Percentiles rank a stretch among this genome's conserved stretches.
phyloP scores from a whole-genome alignment of 176 grass and related monocot species.

The Carex parvula region DNA sequence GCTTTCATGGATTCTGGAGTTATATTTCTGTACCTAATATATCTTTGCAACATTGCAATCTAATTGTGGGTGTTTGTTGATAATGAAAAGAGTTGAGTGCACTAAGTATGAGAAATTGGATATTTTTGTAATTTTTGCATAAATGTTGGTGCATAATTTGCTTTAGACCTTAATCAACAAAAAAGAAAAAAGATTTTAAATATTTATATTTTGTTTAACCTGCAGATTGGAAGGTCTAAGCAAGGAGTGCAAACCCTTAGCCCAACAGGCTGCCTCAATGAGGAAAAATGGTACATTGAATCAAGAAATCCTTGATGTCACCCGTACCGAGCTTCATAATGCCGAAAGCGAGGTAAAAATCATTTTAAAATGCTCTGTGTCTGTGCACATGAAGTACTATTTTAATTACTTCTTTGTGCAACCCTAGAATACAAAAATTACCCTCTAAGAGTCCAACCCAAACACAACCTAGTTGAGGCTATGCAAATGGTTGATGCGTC shows the following conservation, averaged over 20 bases:
- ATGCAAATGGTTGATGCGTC: background rate
- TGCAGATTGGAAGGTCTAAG: conserved; percentile 49
- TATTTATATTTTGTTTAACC: conserved; percentile 31
- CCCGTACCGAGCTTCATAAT: conserved; percentile 58
- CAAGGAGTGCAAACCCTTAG: conserved; percentile 49
- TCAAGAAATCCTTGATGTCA: conserved; percentile 69
- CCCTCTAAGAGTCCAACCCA: too few relatives aligned
- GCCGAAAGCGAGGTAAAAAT: conserved; percentile 75
- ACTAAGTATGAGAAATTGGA: background rate
- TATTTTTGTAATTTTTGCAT: background rate
- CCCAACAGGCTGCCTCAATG: conserved; percentile 48
- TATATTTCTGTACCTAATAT: background rate
- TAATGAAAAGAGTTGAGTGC: background rate
- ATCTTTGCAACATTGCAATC: background rate
- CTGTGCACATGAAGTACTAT: background rate
- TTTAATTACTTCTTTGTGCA: background rate
- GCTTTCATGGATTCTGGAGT: background rate
- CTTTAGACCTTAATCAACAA: background rate
- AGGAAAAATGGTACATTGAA: conserved; percentile 67
- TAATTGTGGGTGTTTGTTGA: background rate
- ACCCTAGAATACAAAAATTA: background rate
- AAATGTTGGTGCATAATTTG: background rate
- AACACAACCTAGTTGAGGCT: background rate
- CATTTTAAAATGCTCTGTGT: background rate
- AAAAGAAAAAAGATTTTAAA: background rate